These are phyloP conservation scores for Geoglossum glabrum DNA, from an alignment of 495 filamentous ascomycete genomes.

Conservation along the genomic window DNA sequence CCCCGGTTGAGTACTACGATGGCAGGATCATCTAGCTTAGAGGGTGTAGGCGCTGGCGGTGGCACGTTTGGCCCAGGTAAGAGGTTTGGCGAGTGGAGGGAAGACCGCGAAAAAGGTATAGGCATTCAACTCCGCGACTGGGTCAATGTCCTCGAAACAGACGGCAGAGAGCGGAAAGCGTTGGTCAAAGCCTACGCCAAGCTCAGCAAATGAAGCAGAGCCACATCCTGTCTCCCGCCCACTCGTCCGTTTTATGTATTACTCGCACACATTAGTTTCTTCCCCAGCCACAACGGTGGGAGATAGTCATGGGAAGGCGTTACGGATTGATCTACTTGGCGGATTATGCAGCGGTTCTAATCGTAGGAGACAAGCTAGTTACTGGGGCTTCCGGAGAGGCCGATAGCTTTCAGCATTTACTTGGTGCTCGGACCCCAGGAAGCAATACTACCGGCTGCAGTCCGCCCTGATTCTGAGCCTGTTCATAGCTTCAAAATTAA, in stretches of 20 bases:
- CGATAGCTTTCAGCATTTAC: not conserved
- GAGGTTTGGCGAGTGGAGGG: conserved; percentile 36
- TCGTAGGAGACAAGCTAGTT: not conserved
- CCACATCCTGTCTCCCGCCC: not conserved
- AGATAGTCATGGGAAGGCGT: not conserved
- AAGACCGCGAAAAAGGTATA: conserved; percentile 37
- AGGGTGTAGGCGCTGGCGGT: conserved; percentile 16
- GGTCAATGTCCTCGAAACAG: conserved; percentile 40
- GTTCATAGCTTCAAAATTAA: not conserved
- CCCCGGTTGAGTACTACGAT: conserved; percentile 11
- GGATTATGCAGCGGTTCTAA: not conserved
- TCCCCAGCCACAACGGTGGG: not conserved
- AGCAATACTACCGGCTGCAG: not conserved
- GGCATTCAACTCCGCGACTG: conserved; percentile 53
- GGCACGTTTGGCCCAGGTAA: conserved; percentile 11
- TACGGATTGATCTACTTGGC: not conserved
- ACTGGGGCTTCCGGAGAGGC: not conserved
- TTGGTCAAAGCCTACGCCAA: conserved; percentile 32
- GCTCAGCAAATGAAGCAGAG: conserved; percentile 20
- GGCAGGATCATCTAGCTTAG: conserved; percentile 5
- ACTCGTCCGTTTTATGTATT: not conserved
- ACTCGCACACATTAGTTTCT: not conserved
- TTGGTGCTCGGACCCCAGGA: not conserved
- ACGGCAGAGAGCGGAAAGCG: conserved; percentile 32
- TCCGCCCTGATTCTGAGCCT: not conserved